Evolutionary conservation across 192 early-diverging fungal species (phyloP).

Genomic region (Phycomyces blakesleeanus): DNA sequence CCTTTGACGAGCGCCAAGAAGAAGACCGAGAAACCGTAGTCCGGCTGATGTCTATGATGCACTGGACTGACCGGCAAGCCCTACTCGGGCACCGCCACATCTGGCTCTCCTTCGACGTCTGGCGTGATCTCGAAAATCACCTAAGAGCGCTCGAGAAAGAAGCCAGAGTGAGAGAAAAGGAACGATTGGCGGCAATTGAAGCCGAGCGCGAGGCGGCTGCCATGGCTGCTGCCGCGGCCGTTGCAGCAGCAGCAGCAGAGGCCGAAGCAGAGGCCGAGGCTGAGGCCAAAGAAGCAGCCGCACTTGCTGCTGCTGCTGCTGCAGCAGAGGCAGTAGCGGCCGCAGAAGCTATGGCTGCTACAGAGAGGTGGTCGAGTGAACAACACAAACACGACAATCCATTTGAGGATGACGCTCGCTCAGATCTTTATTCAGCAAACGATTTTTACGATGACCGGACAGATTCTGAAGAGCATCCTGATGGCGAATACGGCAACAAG

Average conservation of each 20-base stretch:
- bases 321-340: slow-evolving; percentile 23
- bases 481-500: slow-evolving; percentile 11
- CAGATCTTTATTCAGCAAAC: slow-evolving; percentile 18
- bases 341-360: slow-evolving; percentile 23
- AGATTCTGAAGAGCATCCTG: slow-evolving; percentile 9
- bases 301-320: slow-evolving; percentile 31
- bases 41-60: slow-evolving; percentile 23
- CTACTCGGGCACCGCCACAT: slow-evolving; percentile 47
- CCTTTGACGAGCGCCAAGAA: not conserved
- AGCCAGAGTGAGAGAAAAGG: slow-evolving; percentile 42
- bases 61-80: slow-evolving; percentile 34
- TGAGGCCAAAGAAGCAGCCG: slow-evolving; percentile 27
- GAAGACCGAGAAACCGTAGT: slow-evolving; percentile 7
- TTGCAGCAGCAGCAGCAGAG: slow-evolving; percentile 14
- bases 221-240: slow-evolving; percentile 9
- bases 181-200: slow-evolving; percentile 32
- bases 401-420: slow-evolving; percentile 37
- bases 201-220: slow-evolving; percentile 28
- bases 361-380: slow-evolving; percentile 20
- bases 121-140: slow-evolving; percentile 60
- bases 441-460: slow-evolving; percentile 21
- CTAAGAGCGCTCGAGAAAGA: slow-evolving; percentile 59
- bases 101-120: slow-evolving; percentile 58
- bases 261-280: slow-evolving; percentile 1
- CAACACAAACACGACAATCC: slow-evolving; percentile 23